Conservation (phyloP, 2,329 filamentous ascomycete genomes). For the Beauveria scarabaeidicola region DNA sequence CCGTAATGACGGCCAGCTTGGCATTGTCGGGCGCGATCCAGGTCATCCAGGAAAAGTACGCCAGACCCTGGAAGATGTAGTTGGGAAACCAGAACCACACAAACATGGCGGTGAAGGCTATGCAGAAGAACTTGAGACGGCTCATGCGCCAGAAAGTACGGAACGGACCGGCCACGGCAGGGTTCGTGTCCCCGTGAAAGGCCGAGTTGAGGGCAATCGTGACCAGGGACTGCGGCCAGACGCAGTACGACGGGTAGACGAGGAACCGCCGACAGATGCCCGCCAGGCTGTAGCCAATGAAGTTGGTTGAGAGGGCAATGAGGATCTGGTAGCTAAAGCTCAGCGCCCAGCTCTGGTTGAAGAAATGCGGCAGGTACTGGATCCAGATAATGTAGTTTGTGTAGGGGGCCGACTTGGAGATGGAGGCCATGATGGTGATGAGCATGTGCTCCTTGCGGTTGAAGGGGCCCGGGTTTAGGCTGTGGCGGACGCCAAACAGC, state of each 20-base stretch:
- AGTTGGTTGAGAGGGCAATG: slow-evolving; percentile 24
- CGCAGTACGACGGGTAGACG: slow-evolving; percentile 41
- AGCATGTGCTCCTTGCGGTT: slow-evolving; percentile 52
- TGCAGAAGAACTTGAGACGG: slow-evolving; percentile 37
- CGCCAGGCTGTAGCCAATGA: slow-evolving; percentile 47
- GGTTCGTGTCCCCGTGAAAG: slow-evolving; percentile 28
- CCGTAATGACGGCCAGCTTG: slow-evolving; percentile 31
- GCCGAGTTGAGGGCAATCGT: slow-evolving; percentile 39
- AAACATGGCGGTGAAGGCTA: slow-evolving; percentile 36
- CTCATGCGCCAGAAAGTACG: slow-evolving; percentile 29
- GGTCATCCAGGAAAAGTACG: slow-evolving; percentile 44
- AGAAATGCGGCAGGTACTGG: slow-evolving; percentile 33
- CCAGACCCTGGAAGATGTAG: slow-evolving; percentile 38
- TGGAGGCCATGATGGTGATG: slow-evolving; percentile 50
- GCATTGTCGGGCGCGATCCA: slow-evolving; percentile 43
- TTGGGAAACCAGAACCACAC: slow-evolving; percentile 46
- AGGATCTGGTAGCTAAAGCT: slow-evolving; percentile 38
- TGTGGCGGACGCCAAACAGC: slow-evolving; percentile 31
- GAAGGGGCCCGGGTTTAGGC: slow-evolving; percentile 45
- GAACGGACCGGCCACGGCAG: slow-evolving; percentile 20
- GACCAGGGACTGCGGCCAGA: slow-evolving; percentile 44
- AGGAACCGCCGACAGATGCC: slow-evolving; percentile 41
- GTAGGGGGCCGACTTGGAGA: slow-evolving; percentile 36
- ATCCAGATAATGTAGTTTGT: slow-evolving; percentile 40
- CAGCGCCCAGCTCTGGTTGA: slow-evolving; percentile 32